Percentiles rank a stretch among this genome's conserved stretches.
phyloP scores from a whole-genome alignment of 2,329 filamentous ascomycete species.

The Epichloe sylvatica region DNA sequence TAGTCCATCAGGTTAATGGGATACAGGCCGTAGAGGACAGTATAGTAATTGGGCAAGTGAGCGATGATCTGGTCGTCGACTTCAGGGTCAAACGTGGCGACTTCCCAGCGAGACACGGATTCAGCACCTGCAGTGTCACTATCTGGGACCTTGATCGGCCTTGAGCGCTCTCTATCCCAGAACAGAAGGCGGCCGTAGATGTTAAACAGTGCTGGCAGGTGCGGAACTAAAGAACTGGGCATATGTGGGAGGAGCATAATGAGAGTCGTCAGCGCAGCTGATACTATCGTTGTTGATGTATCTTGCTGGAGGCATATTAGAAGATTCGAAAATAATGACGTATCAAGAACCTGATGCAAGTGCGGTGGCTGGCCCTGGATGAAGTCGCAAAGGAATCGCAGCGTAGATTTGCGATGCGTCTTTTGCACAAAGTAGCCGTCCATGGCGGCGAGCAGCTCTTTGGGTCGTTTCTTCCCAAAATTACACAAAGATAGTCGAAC shows the following conservation, averaged over 20 bases:
- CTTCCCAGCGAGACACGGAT: slow-evolving; percentile 42
- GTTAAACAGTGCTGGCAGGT: slow-evolving; percentile 63
- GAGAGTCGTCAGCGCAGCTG: slow-evolving; percentile 57
- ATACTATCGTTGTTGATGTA: slow-evolving; percentile 64
- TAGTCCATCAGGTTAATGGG: slow-evolving; percentile 80
- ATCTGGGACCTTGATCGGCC: slow-evolving; percentile 21
- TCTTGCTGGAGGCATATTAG: slow-evolving; percentile 63
- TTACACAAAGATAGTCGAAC: slow-evolving; percentile 38
- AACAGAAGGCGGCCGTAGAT: slow-evolving; percentile 69
- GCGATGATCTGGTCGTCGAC: slow-evolving; percentile 48
- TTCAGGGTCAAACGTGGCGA: slow-evolving; percentile 45
- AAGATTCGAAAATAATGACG: slow-evolving; percentile 56
- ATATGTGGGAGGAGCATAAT: slow-evolving; percentile 77
- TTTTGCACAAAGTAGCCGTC: slow-evolving; percentile 52
- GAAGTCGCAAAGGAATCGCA: slow-evolving; percentile 58
- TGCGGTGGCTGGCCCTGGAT: slow-evolving; percentile 67
- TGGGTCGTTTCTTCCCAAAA: slow-evolving; percentile 57
- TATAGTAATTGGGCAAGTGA: slow-evolving; percentile 63
- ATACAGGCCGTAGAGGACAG: slow-evolving; percentile 69
- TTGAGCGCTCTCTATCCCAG: slow-evolving; percentile 49
- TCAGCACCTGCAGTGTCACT: slow-evolving; percentile 22
- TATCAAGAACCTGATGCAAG: slow-evolving; percentile 58
- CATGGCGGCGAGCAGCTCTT: slow-evolving; percentile 51
- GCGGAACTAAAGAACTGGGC: slow-evolving; percentile 53
- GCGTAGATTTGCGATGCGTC: slow-evolving; percentile 46